Base-by-base conservation (phyloP, 2,329 filamentous ascomycete species). In the Botrytis galanthina region DNA sequence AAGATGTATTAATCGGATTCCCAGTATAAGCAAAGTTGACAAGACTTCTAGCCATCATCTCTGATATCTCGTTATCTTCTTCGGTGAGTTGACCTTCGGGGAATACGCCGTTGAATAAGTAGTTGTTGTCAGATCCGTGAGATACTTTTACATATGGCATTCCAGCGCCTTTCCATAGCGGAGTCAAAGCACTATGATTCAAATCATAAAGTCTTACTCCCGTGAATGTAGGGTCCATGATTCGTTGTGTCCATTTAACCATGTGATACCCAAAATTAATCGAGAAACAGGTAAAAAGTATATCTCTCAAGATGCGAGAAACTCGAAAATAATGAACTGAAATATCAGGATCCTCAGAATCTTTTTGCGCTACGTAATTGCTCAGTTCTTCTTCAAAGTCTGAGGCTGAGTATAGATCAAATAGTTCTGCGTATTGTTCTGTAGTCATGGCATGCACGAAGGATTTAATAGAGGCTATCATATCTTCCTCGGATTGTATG, bases 101-200 rank as follows among this genome's bases (percentile, higher is more conserved):
- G 20, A 70, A 71, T 20, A 74, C 32, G n/a, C 74, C 74, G n/a
- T 73, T 74, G 46, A 75, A 75, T 46, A 75, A 69, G 16, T 74
- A 73, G 39, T 74, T 67, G 9, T 60, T 74, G n/a, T 75, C 74
- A 20, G 69, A 70, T 10, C 74, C 74, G 44, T 73, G 74, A 26
- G 64, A 64, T 26, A 71, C 66, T 29, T 51, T 54, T 6, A 74
- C 57, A n/a, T 71, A 74, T 18, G 73, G 73, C 70, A 74, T 73
- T 16, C 70, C 74, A 2, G 46, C 64, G 1, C 59, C 44, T 35
- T 70, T 72, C 64, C 70, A 74, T 2, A 73, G 39, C 9, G 70
- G 61, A 16, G 61, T 35, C 22, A 73, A 66, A 22, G 68, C 35
- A 61, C 66, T 75, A 20, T 74, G 73, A 12, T 73, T 73, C 1